Conservation (phyloP, 2,329 filamentous ascomycete genomes). For the Bipolaris bicolor region DNA sequence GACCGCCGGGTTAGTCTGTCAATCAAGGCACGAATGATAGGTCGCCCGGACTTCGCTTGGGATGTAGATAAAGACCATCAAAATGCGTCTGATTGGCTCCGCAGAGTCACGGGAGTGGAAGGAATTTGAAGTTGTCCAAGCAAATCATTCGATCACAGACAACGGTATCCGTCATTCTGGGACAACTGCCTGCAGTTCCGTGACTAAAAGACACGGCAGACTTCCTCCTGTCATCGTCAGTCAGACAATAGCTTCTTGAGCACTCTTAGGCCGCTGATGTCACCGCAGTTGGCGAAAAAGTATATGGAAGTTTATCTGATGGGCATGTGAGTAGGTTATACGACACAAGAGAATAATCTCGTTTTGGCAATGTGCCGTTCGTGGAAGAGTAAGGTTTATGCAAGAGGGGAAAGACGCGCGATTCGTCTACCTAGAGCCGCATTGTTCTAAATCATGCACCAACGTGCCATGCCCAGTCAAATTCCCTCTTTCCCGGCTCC, state of each 20-base stretch:
- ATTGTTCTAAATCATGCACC: too few species aligned
- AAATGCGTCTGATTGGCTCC: neutral
- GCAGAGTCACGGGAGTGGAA: neutral
- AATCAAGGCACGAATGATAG: constrained; percentile 3
- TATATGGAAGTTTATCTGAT: too few species aligned
- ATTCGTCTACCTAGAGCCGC: too few species aligned
- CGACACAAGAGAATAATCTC: too few species aligned
- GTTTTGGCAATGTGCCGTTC: too few species aligned
- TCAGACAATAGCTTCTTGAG: neutral
- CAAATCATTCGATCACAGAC: neutral
- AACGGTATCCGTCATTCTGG: neutral
- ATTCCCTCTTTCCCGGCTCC: too few species aligned
- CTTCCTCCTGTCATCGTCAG: neutral
- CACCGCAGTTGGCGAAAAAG: too few species aligned
- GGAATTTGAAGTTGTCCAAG: neutral
- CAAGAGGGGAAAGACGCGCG: too few species aligned
- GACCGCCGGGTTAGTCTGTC: constrained; percentile 2
- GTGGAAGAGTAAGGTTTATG: too few species aligned
- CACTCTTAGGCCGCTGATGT: too few species aligned
- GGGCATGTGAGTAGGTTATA: too few species aligned
- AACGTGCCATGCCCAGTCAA: too few species aligned
- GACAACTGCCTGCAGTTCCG: neutral
- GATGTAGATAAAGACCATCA: neutral
- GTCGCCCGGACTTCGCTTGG: constrained; percentile 11
- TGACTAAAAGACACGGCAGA: neutral